Base-by-base conservation (phyloP, 169 alveolate species). In the Cyclospora cayetanensis region DNA sequence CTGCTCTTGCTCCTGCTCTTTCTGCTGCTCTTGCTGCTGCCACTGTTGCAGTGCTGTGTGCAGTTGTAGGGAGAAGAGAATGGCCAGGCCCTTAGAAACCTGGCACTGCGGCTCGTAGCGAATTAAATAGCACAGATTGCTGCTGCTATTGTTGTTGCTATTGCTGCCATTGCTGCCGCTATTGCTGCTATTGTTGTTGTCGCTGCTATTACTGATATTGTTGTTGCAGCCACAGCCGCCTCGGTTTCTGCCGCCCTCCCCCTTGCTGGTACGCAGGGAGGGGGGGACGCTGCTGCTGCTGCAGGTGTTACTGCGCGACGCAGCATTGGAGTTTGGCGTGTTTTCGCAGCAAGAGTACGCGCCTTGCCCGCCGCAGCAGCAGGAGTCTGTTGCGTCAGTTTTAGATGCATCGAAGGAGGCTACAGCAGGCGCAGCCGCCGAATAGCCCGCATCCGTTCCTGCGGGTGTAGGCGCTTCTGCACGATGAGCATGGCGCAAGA, bases 81-180 rank as follows among this genome's bases (percentile, higher is more conserved):
- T 46, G 52, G 82, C 82, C 52, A 70, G 82, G 41, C 55, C 82
- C 5, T 70, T 20, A 70, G 34, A 70, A 29, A 70, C 55, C 50
- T 53, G 82, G 15, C 82, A 9, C 52, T 70, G 37, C 2, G 82
- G 82, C 37, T 70, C 82, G 50, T 70, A 70, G 37, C 82, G 39
- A 70, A 70, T 42, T 53, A 29, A 22, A n/a, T 37, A 70, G 22
- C 20, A 46, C 25, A 70, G 37, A 34, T 34, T 70, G 82, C 29
- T 37, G 55, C 50, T 70, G 82, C 34, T 70, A 34, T 53, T 12
- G 82, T 35, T 35, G 55, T 42, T 9, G 55, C 55, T 70, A 53
- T 31, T 20, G 0, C 1, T 15, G 31, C 76, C 18, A 41, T 15
- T 63, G 76, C 12, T 22, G 4, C 12, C 34, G 35, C 31, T 25